phyloP scores from a whole-genome alignment of 768 basidiomycete species.

The Boletus patriciae region DNA sequence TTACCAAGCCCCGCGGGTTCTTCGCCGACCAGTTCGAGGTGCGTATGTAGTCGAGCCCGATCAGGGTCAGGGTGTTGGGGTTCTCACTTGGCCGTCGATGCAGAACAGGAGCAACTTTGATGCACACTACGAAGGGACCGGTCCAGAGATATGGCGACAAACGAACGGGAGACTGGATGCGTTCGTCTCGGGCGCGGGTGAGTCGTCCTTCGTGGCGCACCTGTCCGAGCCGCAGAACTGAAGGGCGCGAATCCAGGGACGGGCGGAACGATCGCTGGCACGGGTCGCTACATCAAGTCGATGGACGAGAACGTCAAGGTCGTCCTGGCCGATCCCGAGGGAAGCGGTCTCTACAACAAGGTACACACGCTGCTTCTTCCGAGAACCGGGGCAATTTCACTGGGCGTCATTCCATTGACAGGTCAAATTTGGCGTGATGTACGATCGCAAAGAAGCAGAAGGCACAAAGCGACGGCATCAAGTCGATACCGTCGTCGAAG shows the following conservation, averaged over 20 bases:
- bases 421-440: conserved; percentile 95
- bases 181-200: conserved; percentile 90
- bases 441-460: conserved; percentile 87
- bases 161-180: conserved; percentile 79
- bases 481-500: conserved; percentile 95
- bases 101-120: conserved; percentile 84
- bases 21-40: conserved; percentile 98
- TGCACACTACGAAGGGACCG: conserved; percentile 88
- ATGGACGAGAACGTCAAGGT: conserved; percentile 65
- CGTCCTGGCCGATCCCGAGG: conserved; percentile 87
- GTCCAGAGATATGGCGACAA: conserved; percentile 94
- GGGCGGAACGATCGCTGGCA: conserved; percentile 91
- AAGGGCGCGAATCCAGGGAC: conserved; percentile 58
- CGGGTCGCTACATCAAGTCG: conserved; percentile 75
- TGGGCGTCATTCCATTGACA: conserved; percentile 23
- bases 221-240: not conserved
- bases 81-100: not conserved
- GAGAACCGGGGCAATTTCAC: not conserved
- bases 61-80: no score
- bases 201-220: conserved; percentile 4
- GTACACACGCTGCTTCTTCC: conserved; percentile 33
- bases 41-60: not conserved
- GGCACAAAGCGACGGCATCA: conserved; percentile 92
- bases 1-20: conserved; percentile 68
- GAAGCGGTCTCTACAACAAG: conserved; percentile 95